These are phyloP conservation scores for Zygotorulaspora sp. DNA, from an alignment of 805 yeast species.

Conservation along the genomic window DNA sequence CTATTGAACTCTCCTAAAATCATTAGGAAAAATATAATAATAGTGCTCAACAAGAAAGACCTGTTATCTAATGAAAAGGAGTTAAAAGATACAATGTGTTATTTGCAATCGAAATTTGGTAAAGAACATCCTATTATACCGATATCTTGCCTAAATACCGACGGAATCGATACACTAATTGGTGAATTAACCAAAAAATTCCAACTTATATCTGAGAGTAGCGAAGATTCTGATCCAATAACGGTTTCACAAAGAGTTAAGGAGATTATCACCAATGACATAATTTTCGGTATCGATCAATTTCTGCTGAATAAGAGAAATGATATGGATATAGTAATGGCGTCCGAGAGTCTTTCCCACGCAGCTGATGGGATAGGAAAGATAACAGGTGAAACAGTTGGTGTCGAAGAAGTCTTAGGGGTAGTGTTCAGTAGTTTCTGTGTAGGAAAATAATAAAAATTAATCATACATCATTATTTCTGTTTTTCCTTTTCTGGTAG, in stretches of 20 bases:
- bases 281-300: slow-evolving; percentile 66
- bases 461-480: slow-evolving; percentile 1
- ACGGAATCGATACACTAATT: slow-evolving; percentile 52
- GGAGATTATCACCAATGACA: slow-evolving; percentile 72
- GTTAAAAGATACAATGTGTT: slow-evolving; percentile 20
- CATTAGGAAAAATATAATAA: slow-evolving; percentile 28
- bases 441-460: slow-evolving; percentile 67
- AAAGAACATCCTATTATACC: slow-evolving; percentile 25
- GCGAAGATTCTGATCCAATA: slow-evolving; percentile 58
- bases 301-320: slow-evolving; percentile 46
- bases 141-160: slow-evolving; percentile 58
- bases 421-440: slow-evolving; percentile 90
- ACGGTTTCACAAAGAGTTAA: slow-evolving; percentile 69
- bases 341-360: slow-evolving; percentile 66
- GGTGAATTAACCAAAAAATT: slow-evolving; percentile 43
- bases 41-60: slow-evolving; percentile 61
- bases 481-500: slow-evolving; percentile 17
- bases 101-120: slow-evolving; percentile 22
- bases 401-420: slow-evolving; percentile 85
- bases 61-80: slow-evolving; percentile 30
- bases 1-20: slow-evolving; percentile 16
- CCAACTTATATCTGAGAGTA: slow-evolving; percentile 41
- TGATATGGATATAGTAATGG: slow-evolving; percentile 68
- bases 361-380: slow-evolving; percentile 87
- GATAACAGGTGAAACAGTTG: slow-evolving; percentile 85